Evolutionary conservation across 75 land plant species (phyloP), one percentile per base, ranked within the genome.

Genomic region (Sequoia sempervirens): DNA sequence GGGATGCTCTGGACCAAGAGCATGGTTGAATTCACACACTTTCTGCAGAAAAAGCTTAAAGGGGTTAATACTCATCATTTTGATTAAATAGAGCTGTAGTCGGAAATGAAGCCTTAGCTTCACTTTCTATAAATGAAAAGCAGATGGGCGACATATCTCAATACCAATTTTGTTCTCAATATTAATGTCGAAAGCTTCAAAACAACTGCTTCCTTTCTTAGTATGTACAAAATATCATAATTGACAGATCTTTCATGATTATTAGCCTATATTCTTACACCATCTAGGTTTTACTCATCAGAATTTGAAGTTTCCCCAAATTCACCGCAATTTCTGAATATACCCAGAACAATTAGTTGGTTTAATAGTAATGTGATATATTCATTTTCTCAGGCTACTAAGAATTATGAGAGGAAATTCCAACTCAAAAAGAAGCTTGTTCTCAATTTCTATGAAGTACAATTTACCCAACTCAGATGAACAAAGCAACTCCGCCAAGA

Each of bases 1-100:
- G 15, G 80, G 80, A 26, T 78, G 80, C 4, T 78, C 80, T 78
- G 80, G 46, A 43, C 80, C 80, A 45, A 45, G 50, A 45, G 52
- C 52, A 28, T 78, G 4, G 28, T 78, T n/a, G 32, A 78, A 78
- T 40, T 78, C 80, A 78, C 11, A 18, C 46, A 78, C 52, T 45
- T 45, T 78, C 1, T 2, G 12, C 52, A 78, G 15, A 40, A 45
- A 45, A 32, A 70, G 2, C 6, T 28, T 5, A 0, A 12, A 61
- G 66, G 26, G 66, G 66, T 26, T 2, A 61, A 61, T 61, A 26
- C n/a, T 23, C 28, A 6, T 61, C n/a, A 61, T 61, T 61, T 5
- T 61, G 26, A 50, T 23, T 61, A 61, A 61, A 7, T 61, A 61
- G 26, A 61, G 5, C 7, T 61, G 66, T 61, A 26, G 26, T 26